Evolutionary conservation across 306 rosid genomes (phyloP).

Genomic region (Datisca glomerata): DNA sequence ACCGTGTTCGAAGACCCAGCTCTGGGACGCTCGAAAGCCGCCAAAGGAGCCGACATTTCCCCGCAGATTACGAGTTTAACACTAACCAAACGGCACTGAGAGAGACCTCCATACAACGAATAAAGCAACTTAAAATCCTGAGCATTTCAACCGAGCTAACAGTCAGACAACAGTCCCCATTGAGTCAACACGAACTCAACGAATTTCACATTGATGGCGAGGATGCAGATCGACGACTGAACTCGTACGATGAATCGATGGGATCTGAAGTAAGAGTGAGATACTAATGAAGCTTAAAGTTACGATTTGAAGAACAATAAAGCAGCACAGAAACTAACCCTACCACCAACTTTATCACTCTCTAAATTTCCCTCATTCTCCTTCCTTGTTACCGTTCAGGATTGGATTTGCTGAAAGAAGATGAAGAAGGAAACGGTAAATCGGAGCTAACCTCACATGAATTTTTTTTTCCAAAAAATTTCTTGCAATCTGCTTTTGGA

Average conservation of each 20-base stretch:
- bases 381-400: background rate
- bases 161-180: slow-evolving; percentile 11
- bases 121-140: slow-evolving; percentile 6
- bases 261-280: slow-evolving; percentile 7
- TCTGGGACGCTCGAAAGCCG: slow-evolving; percentile 82
- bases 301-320: slow-evolving; percentile 2
- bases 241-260: slow-evolving; percentile 8
- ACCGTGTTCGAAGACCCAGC: slow-evolving; percentile 74
- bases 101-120: slow-evolving; percentile 12
- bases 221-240: slow-evolving; percentile 3
- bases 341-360: no score
- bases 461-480: background rate
- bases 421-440: no score
- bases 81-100: slow-evolving; percentile 29
- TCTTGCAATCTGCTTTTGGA: background rate
- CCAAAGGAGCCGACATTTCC: slow-evolving; percentile 81
- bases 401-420: slow-evolving; percentile 6
- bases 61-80: slow-evolving; percentile 22
- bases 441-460: no score
- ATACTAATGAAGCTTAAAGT: slow-evolving; percentile 1
- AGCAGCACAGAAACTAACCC: slow-evolving; percentile 7
- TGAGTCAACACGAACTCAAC: slow-evolving; percentile 15
- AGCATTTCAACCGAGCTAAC: slow-evolving; percentile 20
- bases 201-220: background rate
- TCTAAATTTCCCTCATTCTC: background rate